Base-by-base conservation (phyloP, 2,329 filamentous ascomycete genomes). In the Fusarium setosum region DNA sequence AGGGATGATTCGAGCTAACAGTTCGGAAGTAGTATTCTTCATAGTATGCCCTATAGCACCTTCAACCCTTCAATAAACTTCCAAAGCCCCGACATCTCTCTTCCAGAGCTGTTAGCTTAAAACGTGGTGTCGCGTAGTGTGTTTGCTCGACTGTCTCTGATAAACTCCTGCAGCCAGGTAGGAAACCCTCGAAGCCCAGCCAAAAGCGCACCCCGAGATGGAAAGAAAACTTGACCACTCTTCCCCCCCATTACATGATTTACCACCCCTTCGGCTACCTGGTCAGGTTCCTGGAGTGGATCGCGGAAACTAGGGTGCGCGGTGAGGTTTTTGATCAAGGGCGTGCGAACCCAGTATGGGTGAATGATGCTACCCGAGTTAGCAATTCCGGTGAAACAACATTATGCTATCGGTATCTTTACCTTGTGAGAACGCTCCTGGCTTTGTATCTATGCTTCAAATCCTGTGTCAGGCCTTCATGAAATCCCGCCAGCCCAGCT, bases 401-500 rank as follows among this genome's bases (percentile, higher is more conserved):
- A 31, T 24, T 2, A 3, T 6, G 9, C 12, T 17, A 4, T 18
- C 1, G 2, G 17, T 13, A 7, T 4, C 31, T 37, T 51, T 4
- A 64, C 24, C 90, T 83, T 1, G 88, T 90, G 17, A 88, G 79
- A 12, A 92, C 85, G 34, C 80, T 81, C 0, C 82, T 83, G 1
- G 88, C 88, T 17, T 84, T 80, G 71, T 91, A 90, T 7, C 82
- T 74, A 5, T 83, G 84, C 32, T 76, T 77, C 32, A 89, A 73
- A 71, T 90, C 87, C 2, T 82, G 79, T 1, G 80, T 76, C 1
- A 90, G 74, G 0, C 82, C 89, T 73, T 92, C 88, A 70, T 92
- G 88, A 74, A 92, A 88, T 3, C 85, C 77, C 4, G 89, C 74
- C 2, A 87, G 83, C 0, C 85, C 88, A 1, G 88, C 83, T 76